Percentiles rank a stretch among this genome's conserved stretches.
Conservation (phyloP, 768 basidiomycete species). For the Arthromyces matolae region DNA sequence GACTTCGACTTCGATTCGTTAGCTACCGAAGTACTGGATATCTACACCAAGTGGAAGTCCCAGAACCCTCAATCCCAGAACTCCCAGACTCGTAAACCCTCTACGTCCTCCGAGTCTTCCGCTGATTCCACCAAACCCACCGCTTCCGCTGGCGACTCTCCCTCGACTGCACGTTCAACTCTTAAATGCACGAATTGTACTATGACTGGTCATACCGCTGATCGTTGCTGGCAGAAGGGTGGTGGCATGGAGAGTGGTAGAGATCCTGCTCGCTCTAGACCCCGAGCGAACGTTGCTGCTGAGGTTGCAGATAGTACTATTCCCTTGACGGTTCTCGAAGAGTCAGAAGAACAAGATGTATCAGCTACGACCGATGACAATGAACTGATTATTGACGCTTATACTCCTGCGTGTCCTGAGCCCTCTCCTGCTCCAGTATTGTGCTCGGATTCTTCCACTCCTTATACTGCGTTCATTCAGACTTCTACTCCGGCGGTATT, state of each 20-base stretch:
- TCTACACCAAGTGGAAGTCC: no score
- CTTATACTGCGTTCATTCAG: neutral
- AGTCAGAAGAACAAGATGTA: neutral
- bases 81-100: neutral
- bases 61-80: neutral
- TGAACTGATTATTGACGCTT: neutral
- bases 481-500: neutral
- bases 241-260: neutral
- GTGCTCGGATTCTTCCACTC: neutral
- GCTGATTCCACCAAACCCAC: no score
- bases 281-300: neutral
- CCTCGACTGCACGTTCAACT: no score
- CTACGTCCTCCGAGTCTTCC: neutral
- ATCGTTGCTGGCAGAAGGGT: constrained; percentile 3
- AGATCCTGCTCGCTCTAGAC: neutral
- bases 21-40: neutral
- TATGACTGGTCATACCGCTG: neutral
- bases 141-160: no score
- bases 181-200: constrained; percentile 4
- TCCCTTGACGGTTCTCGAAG: neutral
- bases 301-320: neutral
- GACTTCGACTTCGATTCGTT: neutral
- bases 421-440: neutral
- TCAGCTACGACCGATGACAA: neutral
- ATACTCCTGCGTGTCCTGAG: neutral